These are phyloP conservation scores for Blastocystis sp. DNA, from an alignment of 352 stramenopile species.

Conservation along the genomic window DNA sequence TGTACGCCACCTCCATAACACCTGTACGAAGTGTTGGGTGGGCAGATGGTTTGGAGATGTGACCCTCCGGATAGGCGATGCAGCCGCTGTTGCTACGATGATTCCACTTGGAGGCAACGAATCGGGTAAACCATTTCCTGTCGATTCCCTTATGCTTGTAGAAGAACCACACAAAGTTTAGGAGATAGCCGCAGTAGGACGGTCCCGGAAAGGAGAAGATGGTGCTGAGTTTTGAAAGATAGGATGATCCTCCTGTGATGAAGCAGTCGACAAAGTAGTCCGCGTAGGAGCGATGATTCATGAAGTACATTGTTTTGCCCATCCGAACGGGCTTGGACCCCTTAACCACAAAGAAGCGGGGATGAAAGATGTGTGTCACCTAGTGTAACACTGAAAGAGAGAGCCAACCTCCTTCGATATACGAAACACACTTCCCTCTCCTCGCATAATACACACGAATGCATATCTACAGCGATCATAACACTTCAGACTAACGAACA, in stretches of 20 bases:
- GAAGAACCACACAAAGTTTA: constrained; percentile 57
- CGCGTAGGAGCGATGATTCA: constrained; percentile 43
- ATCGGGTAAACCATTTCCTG: constrained; percentile 41
- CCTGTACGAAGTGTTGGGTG: constrained; percentile 14
- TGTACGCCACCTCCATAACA: constrained; percentile 55
- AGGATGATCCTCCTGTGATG: constrained; percentile 38
- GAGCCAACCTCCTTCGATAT: constrained; percentile 20
- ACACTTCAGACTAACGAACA: not conserved
- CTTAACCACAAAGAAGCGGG: constrained; percentile 30
- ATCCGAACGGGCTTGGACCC: constrained; percentile 8
- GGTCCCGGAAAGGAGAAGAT: constrained; percentile 35
- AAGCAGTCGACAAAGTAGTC: constrained; percentile 55
- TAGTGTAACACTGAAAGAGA: not conserved
- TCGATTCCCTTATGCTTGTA: constrained; percentile 36
- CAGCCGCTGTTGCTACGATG: constrained; percentile 9
- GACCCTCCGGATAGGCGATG: constrained; percentile 52
- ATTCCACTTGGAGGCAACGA: constrained; percentile 36
- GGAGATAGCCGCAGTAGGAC: constrained; percentile 24
- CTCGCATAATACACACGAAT: constrained; percentile 24
- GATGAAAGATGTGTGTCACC: constrained; percentile 49
- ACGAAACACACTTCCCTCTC: constrained; percentile 41
- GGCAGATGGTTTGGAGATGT: not conserved
- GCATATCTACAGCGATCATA: constrained; percentile 13
- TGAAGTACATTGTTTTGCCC: constrained; percentile 52
- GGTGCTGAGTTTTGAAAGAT: constrained; percentile 25